Evolutionary conservation across 2,329 filamentous ascomycete species (phyloP), one percentile per base, ranked within the genome.

Genomic region (Fusarium secorum): DNA sequence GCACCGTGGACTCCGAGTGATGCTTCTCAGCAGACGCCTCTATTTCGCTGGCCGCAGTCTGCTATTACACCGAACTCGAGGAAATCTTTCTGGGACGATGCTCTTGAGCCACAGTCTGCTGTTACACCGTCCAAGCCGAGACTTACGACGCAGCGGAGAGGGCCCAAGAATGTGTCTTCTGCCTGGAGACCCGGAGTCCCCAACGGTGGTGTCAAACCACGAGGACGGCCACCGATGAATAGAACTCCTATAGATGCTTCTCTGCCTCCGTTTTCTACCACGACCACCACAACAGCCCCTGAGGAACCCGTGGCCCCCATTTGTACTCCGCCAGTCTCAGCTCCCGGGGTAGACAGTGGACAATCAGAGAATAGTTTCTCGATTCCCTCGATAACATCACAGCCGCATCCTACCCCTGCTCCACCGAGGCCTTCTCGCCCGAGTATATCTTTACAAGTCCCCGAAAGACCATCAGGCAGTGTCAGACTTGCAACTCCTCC

Each of bases 111-210:
- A 14, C 89, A 86, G 52, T 94, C 93, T 2, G 92, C 93, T 7
- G 84, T 93, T n/a, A 92, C 91, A 7, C 89, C 91, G 2, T 89
- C 87, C 56, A 90, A 85, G 68, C 80, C 82, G 5, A 85, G 87
- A 64, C 80, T 84, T 22, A 56, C 76, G 6, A 61, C 70, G 15
- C 79, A 79, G 60, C 88, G 93, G 7, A 92, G 97, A 78, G 94
- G 94, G 0, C 92, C 94, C 1, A 89, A 89, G 76, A 94, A 93
- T 11, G 93, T 97, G 1, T 97, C 94, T 2, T 97, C 94, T 14
- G 95, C 95, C 2, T 98, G 95, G 95, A 89, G 91, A 60, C 89
- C 89, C 69, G 88, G 87, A 64, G 88, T 88, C 20, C 84, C 86
- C 41, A 85, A 89, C 17, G 83, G 88, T 3, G 88, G 86, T 7